These are phyloP conservation scores for Alisma plantagoaquatica DNA, from an alignment of 106 monocot species.

Conservation along the genomic window DNA sequence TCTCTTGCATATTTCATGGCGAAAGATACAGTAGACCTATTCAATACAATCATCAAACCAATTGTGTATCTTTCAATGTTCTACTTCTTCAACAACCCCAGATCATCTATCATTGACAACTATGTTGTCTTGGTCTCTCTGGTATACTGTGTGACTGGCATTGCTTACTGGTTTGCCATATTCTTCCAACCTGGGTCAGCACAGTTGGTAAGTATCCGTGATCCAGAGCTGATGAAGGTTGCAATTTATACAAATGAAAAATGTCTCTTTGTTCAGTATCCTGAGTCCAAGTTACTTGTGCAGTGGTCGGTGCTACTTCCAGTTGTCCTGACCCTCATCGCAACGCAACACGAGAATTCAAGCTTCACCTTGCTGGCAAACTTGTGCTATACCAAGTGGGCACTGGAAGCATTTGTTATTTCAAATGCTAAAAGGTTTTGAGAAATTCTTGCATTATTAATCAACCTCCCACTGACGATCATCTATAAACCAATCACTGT, in stretches of 20 bases:
- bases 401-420: conserved; percentile 71
- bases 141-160: conserved; percentile 92
- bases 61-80: conserved; percentile 96
- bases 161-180: conserved; percentile 80
- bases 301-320: conserved; percentile 91
- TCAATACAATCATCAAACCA: conserved; percentile 83
- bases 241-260: no score
- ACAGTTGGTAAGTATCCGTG: conserved; percentile 74
- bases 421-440: conserved; percentile 64
- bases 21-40: conserved; percentile 86
- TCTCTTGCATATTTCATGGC: conserved; percentile 85
- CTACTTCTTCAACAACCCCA: conserved; percentile 90
- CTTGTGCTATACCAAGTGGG: conserved; percentile 93
- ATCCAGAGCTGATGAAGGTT: no score
- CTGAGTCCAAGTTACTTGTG: conserved; percentile 18
- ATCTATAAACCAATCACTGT: no score
- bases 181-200: conserved; percentile 85
- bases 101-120: conserved; percentile 69
- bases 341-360: conserved; percentile 35
- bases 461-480: no score
- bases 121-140: conserved; percentile 70
- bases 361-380: conserved; percentile 19
- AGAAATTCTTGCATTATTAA: no score
- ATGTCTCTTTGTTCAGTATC: no score
- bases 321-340: conserved; percentile 72